These are phyloP conservation scores for Calonectria hawksworthii DNA, from an alignment of 2,329 filamentous ascomycete species.

Conservation along the genomic window DNA sequence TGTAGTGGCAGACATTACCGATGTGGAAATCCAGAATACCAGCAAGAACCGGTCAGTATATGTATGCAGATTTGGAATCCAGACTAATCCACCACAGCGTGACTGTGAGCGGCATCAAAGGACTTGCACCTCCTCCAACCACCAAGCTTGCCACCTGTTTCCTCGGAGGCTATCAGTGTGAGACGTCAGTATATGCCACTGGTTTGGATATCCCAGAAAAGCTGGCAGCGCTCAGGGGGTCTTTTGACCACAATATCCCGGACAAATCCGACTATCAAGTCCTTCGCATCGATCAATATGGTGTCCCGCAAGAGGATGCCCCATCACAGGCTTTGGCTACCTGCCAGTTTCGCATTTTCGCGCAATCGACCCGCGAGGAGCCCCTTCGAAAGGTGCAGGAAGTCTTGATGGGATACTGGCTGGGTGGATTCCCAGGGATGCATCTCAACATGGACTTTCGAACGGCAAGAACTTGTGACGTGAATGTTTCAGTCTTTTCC, in stretches of 20 bases:
- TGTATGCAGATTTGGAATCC: no score
- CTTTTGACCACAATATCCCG: neutral
- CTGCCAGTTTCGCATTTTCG: neutral
- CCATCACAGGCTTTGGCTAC: neutral
- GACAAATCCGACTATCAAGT: neutral
- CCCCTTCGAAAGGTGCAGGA: neutral
- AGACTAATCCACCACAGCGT: neutral
- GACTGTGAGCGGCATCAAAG: neutral
- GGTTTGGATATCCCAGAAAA: neutral
- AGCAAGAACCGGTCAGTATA: neutral
- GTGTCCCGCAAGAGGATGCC: neutral
- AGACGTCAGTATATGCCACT: neutral
- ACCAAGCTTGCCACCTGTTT: neutral
- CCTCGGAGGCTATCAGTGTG: neutral
- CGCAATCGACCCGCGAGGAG: neutral
- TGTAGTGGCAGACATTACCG: neutral
- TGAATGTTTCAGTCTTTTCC: neutral
- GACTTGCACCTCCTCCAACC: neutral
- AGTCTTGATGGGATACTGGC: neutral
- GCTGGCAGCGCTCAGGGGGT: neutral
- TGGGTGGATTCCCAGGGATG: neutral
- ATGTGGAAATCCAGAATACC: neutral
- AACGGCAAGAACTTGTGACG: neutral
- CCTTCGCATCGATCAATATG: neutral
- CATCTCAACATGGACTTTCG: conserved; percentile 1